Percentiles rank a stretch among this genome's conserved stretches.
Conservation (phyloP, 176 grass and related monocot genomes). For the Metroxylon sagu region DNA sequence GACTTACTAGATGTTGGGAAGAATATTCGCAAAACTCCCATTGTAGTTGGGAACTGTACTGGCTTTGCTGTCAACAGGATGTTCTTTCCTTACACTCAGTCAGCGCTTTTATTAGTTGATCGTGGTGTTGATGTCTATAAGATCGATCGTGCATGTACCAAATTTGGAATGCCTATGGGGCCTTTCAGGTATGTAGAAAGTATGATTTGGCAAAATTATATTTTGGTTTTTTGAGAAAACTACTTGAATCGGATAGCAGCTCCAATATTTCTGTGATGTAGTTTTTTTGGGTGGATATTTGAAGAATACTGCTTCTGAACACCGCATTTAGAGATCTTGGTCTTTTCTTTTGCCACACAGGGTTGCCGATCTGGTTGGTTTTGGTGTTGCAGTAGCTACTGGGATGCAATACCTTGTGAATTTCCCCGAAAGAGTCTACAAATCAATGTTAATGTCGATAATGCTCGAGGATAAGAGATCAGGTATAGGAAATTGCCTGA, state of each 20-base stretch:
- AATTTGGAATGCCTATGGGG: constrained; percentile 99
- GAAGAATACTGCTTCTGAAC: not conserved
- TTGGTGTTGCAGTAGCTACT: constrained; percentile 72
- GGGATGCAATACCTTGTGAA: constrained; percentile 77
- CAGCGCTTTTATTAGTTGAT: constrained; percentile 77
- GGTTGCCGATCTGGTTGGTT: constrained; percentile 76
- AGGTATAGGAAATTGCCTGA: constrained; percentile 26
- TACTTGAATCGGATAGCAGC: too few species aligned
- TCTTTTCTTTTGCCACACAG: constrained; percentile 34
- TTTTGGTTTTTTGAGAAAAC: too few species aligned
- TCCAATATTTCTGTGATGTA: too few species aligned
- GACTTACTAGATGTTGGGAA: constrained; percentile 82
- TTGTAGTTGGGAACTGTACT: constrained; percentile 80
- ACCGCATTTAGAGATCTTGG: not conserved
- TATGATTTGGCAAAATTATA: too few species aligned
- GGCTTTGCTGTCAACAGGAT: constrained; percentile 94
- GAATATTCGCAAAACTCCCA: constrained; percentile 84
- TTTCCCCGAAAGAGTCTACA: constrained; percentile 81
- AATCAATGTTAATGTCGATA: constrained; percentile 72
- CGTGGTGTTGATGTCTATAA: constrained; percentile 81
- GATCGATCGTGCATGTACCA: constrained; percentile 71
- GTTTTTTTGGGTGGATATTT: not conserved
- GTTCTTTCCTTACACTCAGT: constrained; percentile 92
- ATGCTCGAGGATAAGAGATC: constrained; percentile 83
- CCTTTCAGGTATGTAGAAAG: constrained; percentile 65